Evolutionary conservation across 106 monocot genomes (phyloP), one percentile per base, ranked within the genome.

Genomic region (Narthecium ossifragum): DNA sequence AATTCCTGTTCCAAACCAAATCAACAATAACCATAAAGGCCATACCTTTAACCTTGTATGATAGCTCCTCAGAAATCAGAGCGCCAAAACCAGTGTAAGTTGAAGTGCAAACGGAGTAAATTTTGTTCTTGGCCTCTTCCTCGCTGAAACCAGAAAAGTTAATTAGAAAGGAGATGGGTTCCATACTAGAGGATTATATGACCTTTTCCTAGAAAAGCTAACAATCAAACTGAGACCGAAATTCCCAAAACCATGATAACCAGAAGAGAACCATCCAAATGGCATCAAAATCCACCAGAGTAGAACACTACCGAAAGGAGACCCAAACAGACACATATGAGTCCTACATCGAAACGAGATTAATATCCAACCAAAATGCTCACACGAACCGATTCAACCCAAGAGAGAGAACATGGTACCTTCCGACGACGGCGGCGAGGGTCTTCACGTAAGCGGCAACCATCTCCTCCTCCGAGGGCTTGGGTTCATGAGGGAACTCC

Each of bases 11-110:
- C 43, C 14, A 43, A 3, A 43, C 1, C 5, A 43, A 43, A 43
- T 43, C 43, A 17, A 17, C 43, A 43, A 3, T 1, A 13, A 56
- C 17, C 9, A 52, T 7, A 41, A 40, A 50, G n/a, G 4, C 4
- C 2, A 53, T 52, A 90, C 96, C 87, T 90, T 98, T 98, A 50
- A 98, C 64, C 73, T 98, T 86, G 61, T 75, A 98, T 26, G 96
- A 98, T 1, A 90, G 78, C 68, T 98, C 90, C 57, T 98, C 90
- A 0, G 90, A 98, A 14, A 98, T 98, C 75, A 90, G 66, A 2
- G 96, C 96, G 9, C 96, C 96, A 71, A 98, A 98, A 4, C 90
- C 96, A n/a, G 96, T 98, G 57, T 98, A 98, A 2, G 96, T 98
- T 11, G 96, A 76, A 26, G 90, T 98, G 58, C 86, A 90, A 4